Base-by-base conservation (phyloP, 2,329 filamentous ascomycete genomes). In the Colletotrichum sojae region DNA sequence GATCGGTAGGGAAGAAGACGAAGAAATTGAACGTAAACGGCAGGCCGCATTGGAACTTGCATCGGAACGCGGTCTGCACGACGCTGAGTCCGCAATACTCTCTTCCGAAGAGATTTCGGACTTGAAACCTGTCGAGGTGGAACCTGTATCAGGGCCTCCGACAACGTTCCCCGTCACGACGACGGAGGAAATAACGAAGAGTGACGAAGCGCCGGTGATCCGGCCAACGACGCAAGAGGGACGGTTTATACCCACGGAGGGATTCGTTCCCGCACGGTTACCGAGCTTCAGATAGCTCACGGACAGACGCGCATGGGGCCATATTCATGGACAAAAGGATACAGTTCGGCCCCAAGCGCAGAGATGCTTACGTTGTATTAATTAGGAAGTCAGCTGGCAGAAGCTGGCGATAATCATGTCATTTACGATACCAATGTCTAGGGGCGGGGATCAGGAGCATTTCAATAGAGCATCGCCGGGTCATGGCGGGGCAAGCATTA, bases 241-340 rank as follows among this genome's bases (percentile, higher is more conserved):
- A 25, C 51, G 54, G 46, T 57, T 48, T 46, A 71, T 68, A 67
- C 49, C 51, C 31, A 70, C 55, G 12, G 72, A 76, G 20, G 78
- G 78, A 2, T 91, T 91, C 72, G 81, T 90, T 22, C 88, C 89
- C 4, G 89, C 89, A 43, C 82, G 88, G 67, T 76, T 91, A 68
- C 89, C 89, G 45, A 83, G 83, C 62, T 88, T 91, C 79, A 79
- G 80, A 71, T 88, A 71, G 51, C 51, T 60, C 62, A 53, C 60
- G 46, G 63, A 69, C 49, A n/a, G 48, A 31, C 22, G 36, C 25
- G 51, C 49, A 62, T 46, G 59, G 59, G 49, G 39, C 51, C 49
- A 46, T 27, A 22, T 22, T 13, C n/a, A 60, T 56, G 25, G 55
- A 67, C 45, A 18, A 36, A 22, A 27, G 51, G 39, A 54, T 36